These are phyloP conservation scores for Bothriochloa decipiens DNA, from an alignment of 176 grass and related monocot species.

Conservation along the genomic window DNA sequence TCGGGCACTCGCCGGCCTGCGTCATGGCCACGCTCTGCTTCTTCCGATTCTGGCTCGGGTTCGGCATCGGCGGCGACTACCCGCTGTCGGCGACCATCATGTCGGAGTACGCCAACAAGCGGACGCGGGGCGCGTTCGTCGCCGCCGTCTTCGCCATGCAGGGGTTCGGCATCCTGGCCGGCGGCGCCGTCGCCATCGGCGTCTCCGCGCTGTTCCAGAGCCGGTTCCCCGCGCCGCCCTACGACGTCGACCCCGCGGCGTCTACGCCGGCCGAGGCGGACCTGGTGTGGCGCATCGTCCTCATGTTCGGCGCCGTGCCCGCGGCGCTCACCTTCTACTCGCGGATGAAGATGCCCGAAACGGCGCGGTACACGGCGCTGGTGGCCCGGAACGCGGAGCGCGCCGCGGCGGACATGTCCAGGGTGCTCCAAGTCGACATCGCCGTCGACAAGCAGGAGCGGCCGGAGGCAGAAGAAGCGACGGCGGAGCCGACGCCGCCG, in stretches of 20 bases:
- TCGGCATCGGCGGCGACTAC: constrained; percentile 67
- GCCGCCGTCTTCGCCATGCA: constrained; percentile 87
- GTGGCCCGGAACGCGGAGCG: constrained; percentile 50
- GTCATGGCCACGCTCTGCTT: constrained; percentile 60
- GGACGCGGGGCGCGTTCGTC: constrained; percentile 68
- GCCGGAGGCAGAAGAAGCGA: background rate
- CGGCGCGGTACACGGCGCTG: constrained; percentile 63
- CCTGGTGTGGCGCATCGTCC: constrained; percentile 59
- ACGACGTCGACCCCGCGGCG: constrained; percentile 38
- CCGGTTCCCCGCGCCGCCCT: constrained; percentile 34
- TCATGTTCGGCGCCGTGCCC: constrained; percentile 62
- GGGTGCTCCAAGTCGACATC: constrained; percentile 28
- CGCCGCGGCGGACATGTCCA: constrained; percentile 58
- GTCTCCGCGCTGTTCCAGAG: constrained; percentile 35
- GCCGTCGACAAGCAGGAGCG: background rate
- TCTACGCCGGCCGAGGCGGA: constrained; percentile 46
- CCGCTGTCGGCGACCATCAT: constrained; percentile 71
- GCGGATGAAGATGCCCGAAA: constrained; percentile 66
- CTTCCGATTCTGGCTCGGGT: constrained; percentile 70
- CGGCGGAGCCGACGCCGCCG: background rate
- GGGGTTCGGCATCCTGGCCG: constrained; percentile 70
- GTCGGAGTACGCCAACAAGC: constrained; percentile 79
- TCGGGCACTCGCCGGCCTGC: constrained; percentile 24
- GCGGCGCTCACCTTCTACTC: constrained; percentile 59
- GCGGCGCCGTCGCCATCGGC: constrained; percentile 48